Conservation (phyloP, 2,329 filamentous ascomycete genomes). For the Samsoniella hepiali region DNA sequence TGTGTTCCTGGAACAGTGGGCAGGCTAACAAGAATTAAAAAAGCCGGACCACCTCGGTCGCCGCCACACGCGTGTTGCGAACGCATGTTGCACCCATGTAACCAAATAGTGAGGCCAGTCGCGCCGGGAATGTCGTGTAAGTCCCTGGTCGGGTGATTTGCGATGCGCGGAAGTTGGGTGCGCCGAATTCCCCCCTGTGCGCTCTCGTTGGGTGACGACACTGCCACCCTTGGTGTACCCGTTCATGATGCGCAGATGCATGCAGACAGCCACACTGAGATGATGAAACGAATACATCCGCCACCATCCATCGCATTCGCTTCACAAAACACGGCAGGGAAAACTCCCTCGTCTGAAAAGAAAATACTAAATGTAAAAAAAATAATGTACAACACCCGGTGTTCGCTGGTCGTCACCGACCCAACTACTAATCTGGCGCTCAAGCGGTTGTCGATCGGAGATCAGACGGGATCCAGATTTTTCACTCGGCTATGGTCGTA, state of each 20-base stretch:
- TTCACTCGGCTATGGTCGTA: constrained; percentile 16
- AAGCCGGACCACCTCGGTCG: constrained; percentile 11
- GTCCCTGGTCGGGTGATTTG: constrained; percentile 4
- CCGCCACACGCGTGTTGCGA: background rate
- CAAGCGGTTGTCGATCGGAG: constrained; percentile 15
- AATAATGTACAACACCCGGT: constrained; percentile 15
- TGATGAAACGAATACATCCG: background rate
- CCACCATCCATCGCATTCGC: background rate
- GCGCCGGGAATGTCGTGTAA: constrained; percentile 12
- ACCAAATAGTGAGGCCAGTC: constrained; percentile 11
- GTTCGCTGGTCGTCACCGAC: constrained; percentile 19
- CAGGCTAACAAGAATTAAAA: too few relatives aligned
- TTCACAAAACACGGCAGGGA: background rate
- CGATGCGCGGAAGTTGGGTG: background rate
- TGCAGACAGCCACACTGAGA: background rate
- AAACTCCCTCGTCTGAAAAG: background rate
- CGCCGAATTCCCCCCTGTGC: background rate
- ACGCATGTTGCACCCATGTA: constrained; percentile 4
- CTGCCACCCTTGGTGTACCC: constrained; percentile 1
- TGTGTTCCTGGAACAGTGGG: background rate
- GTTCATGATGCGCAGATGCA: background rate
- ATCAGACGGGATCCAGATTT: constrained; percentile 16
- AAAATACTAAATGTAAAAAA: background rate
- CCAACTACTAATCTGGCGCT: constrained; percentile 19
- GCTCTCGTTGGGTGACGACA: background rate